Percentiles rank a stretch among this genome's conserved stretches.
phyloP scores from a whole-genome alignment of 306 rosid species.

The Malus domestica region ASM211411v1 NC_041790.1:10751501-10752000 shows the following conservation, averaged over 20 bases:
- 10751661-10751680: neutral
- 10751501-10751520: slow-evolving; percentile 80
- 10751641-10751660: neutral
- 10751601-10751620: neutral
- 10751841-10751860: neutral
- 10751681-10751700: neutral
- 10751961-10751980: neutral
- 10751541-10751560: slow-evolving; percentile 99
- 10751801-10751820: slow-evolving; percentile 36
- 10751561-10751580: slow-evolving; percentile 40
- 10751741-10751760: slow-evolving; percentile 93
- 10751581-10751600: neutral
- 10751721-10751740: slow-evolving; percentile 89
- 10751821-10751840: neutral
- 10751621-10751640: neutral
- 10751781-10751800: slow-evolving; percentile 95
- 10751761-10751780: slow-evolving; percentile 84
- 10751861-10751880: neutral
- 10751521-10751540: slow-evolving; percentile 94
- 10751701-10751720: slow-evolving; percentile 66
- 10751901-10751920: neutral
- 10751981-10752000: neutral
- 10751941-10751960: neutral
- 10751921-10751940: neutral
- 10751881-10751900: neutral